A percentile compares a stretch with the other conserved stretches of the same genome.
Evolutionary conservation across 1,284 basidiomycete genomes (phyloP).

Genomic region (Xanthoconium separans): DNA sequence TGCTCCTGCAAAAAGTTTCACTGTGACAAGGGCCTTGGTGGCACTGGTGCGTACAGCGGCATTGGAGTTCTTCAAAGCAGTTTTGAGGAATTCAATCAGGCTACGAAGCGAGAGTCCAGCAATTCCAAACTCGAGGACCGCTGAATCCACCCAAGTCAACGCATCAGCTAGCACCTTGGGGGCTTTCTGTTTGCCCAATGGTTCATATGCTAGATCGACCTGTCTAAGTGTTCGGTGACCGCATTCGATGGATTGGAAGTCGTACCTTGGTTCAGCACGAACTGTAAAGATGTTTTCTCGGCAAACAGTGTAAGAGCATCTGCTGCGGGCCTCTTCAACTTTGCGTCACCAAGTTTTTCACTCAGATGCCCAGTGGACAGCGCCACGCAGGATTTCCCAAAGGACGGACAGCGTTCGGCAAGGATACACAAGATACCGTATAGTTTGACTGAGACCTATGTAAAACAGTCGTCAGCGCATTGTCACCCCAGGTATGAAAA

Average conservation of each 20-base stretch:
- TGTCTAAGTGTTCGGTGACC: slow-evolving; percentile 14
- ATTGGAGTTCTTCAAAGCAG: slow-evolving; percentile 89
- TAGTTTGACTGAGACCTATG: slow-evolving; percentile 83
- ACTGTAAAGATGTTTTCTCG: slow-evolving; percentile 93
- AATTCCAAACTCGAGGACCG: slow-evolving; percentile 92
- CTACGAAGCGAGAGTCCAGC: slow-evolving; percentile 81
- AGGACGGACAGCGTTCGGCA: slow-evolving; percentile 78
- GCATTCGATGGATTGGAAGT: slow-evolving; percentile 9
- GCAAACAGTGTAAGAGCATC: slow-evolving; percentile 83
- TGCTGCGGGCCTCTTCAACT: slow-evolving; percentile 96
- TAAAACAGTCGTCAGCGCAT: not conserved
- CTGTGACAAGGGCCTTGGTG: slow-evolving; percentile 91
- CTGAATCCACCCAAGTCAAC: slow-evolving; percentile 85
- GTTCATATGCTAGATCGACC: slow-evolving; percentile 73
- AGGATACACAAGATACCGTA: slow-evolving; percentile 76
- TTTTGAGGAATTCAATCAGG: slow-evolving; percentile 91
- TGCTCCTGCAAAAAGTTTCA: slow-evolving; percentile 89
- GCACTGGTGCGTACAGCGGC: slow-evolving; percentile 92
- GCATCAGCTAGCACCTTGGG: slow-evolving; percentile 97
- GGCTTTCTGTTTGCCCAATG: slow-evolving; percentile 91
- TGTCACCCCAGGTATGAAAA: slow-evolving; percentile 1
- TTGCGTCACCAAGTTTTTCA: slow-evolving; percentile 96
- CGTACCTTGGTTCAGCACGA: slow-evolving; percentile 89
- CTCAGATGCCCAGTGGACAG: slow-evolving; percentile 83
- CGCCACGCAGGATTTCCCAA: slow-evolving; percentile 85